A percentile compares a stretch with the other conserved stretches of the same genome.
These are phyloP conservation scores for Fusarium buharicum DNA, from an alignment of 2,329 filamentous ascomycete species.

Conservation along the genomic window DNA sequence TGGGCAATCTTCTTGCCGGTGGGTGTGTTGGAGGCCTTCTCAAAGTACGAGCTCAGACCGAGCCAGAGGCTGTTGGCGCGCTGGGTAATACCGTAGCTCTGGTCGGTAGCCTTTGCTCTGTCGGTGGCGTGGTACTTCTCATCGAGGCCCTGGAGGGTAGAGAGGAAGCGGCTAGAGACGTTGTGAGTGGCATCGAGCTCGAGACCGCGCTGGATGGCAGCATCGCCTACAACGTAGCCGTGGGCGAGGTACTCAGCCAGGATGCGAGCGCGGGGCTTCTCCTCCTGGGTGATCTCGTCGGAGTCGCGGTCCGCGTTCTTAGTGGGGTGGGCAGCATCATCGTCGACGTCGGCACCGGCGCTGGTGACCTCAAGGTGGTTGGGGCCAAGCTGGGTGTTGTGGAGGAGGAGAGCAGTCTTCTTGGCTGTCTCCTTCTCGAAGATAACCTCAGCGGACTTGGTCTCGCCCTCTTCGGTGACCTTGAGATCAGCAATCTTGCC, in stretches of 20 bases:
- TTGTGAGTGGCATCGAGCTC: constrained; percentile 91
- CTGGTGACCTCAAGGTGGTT: constrained; percentile 83
- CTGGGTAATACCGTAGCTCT: constrained; percentile 82
- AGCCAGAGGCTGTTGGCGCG: constrained; percentile 73
- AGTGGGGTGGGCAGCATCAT: constrained; percentile 67
- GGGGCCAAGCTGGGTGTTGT: constrained; percentile 92
- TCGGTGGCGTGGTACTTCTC: constrained; percentile 87
- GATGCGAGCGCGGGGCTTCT: constrained; percentile 95
- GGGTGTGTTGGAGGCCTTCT: constrained; percentile 87
- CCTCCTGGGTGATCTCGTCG: constrained; percentile 87
- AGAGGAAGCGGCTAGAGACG: constrained; percentile 82
- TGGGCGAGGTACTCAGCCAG: constrained; percentile 96
- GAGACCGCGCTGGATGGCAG: constrained; percentile 83
- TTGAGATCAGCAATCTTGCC: constrained; percentile 91
- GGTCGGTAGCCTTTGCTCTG: constrained; percentile 84
- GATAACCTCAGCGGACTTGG: constrained; percentile 88
- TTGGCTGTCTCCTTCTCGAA: constrained; percentile 98
- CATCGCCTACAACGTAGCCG: constrained; percentile 83
- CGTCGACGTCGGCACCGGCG: constrained; percentile 71
- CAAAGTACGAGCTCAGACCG: constrained; percentile 88
- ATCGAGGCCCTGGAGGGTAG: constrained; percentile 80
- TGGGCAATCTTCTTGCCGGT: constrained; percentile 87
- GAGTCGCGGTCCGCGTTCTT: constrained; percentile 67
- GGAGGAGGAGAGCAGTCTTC: constrained; percentile 94
- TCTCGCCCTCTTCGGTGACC: constrained; percentile 73